Percentiles rank a stretch among this genome's conserved stretches.
Evolutionary conservation across 148 eudicot species (phyloP).

Genomic region (Pouteria glomerata): DNA sequence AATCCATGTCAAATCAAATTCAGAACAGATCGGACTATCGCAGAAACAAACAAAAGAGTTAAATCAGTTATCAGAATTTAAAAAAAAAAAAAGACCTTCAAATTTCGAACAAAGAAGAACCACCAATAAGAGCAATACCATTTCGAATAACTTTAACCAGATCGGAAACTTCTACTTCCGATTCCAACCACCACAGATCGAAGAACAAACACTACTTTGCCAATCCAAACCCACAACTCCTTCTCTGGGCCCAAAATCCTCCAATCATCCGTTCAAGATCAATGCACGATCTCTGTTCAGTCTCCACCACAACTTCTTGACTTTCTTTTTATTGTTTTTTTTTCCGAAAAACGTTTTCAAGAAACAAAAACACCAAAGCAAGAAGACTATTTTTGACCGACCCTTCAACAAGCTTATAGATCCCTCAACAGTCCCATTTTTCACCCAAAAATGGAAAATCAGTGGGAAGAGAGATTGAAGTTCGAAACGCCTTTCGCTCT

Average conservation of each 20-base stretch:
- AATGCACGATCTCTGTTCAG: not conserved
- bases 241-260: not conserved
- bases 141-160: constrained; percentile 29
- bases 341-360: no score
- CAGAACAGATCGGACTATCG: constrained; percentile 29
- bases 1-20: constrained; percentile 5
- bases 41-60: not conserved
- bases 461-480: no score
- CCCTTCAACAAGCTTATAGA: not conserved
- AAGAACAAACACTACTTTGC: constrained; percentile 17
- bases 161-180: constrained; percentile 32
- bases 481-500: no score
- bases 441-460: no score
- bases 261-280: not conserved
- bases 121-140: constrained; percentile 38
- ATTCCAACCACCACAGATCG: constrained; percentile 4
- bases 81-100: constrained; percentile 1
- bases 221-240: not conserved
- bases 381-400: no score
- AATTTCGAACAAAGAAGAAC: constrained; percentile 1
- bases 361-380: not conserved
- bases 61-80: constrained; percentile 8
- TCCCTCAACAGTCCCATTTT: not conserved
- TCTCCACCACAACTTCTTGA: not conserved
- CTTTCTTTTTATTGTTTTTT: no score